A percentile compares a stretch with the other conserved stretches of the same genome.
These are phyloP conservation scores for Globisporangium acanthophoron DNA, from an alignment of 352 stramenopile genomes.

Conservation along the genomic window DNA sequence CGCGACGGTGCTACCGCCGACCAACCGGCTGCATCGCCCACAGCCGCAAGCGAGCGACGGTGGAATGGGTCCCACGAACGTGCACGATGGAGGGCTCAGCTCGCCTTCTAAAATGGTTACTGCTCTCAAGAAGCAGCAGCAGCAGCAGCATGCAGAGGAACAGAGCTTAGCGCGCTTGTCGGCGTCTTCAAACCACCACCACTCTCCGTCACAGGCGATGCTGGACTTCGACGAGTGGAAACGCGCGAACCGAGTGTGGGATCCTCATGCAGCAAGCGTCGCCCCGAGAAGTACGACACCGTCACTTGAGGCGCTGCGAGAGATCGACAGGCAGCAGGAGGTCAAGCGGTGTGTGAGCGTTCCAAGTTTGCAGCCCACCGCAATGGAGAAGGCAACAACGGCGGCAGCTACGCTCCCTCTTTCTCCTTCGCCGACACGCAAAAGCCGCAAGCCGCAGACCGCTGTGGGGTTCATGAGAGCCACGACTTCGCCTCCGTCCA, in stretches of 20 bases:
- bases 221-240: conserved; percentile 68
- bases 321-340: conserved; percentile 23
- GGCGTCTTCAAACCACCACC: neutral
- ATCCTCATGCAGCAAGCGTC: conserved; percentile 7
- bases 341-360: conserved; percentile 51
- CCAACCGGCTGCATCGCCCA: neutral
- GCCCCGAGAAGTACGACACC: conserved; percentile 21
- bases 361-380: conserved; percentile 42
- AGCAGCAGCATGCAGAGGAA: conserved; percentile 1
- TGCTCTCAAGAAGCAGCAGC: conserved; percentile 8
- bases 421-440: conserved; percentile 12
- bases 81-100: neutral
- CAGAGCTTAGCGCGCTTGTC: neutral
- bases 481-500: conserved; percentile 2
- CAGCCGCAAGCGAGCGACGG: neutral
- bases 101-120: conserved; percentile 10
- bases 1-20: conserved; percentile 3
- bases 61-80: neutral
- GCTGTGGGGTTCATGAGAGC: conserved; percentile 11
- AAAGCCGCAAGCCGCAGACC: conserved; percentile 11
- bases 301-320: conserved; percentile 21
- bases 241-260: conserved; percentile 44
- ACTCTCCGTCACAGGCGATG: conserved; percentile 2
- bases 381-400: conserved; percentile 44
- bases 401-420: conserved; percentile 4